Evolutionary conservation across 2,329 filamentous ascomycete genomes (phyloP), one percentile per base, ranked within the genome.

Genomic region (Xylariaceae sp.): DNA sequence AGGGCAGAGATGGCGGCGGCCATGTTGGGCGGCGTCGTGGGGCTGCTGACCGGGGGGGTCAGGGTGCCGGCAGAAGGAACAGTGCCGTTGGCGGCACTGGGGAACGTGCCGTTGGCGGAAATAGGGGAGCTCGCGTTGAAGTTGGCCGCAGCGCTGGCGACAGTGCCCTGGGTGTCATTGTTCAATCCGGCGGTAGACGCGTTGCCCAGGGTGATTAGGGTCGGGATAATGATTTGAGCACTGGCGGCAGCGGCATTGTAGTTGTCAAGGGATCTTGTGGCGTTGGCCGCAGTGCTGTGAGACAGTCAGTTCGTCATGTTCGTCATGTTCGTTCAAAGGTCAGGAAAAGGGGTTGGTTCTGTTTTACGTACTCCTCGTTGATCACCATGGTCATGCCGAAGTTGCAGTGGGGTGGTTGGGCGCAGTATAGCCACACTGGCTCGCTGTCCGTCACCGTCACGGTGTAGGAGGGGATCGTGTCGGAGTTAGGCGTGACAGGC

Each of bases 381-480:
- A 91, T 84, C 30, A 88, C 86, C 74, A 88, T 86, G 53, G 80
- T 78, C 86, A 91, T 91, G 57, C 87, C 87, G 45, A 68, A 73
- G 70, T 90, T 81, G 71, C 88, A 94, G 74, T 94, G 89, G 65
- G 78, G 81, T 43, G 69, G 83, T 70, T 90, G 85, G 29, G 83
- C 84, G 73, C 88, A 92, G 78, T 87, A 92, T 60, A 88, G 74
- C 88, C 89, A 94, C 60, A 92, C 76, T 29, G 89, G 88, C 51
- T 79, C 85, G 42, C 78, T 81, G 70, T 83, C 77, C 65, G 84
- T 85, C 69, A 94, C 74, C 68, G 78, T 78, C 65, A 92, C 75
- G 54, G 85, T 89, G 72, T 85, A 94, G 50, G 85, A 85, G 26
- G 87, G 81, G 56, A 84, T 77, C 68, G 75, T 71, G 62, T 75